phyloP scores from a whole-genome alignment of 2,329 filamentous ascomycete species.

The Fusarium sp. region DNA sequence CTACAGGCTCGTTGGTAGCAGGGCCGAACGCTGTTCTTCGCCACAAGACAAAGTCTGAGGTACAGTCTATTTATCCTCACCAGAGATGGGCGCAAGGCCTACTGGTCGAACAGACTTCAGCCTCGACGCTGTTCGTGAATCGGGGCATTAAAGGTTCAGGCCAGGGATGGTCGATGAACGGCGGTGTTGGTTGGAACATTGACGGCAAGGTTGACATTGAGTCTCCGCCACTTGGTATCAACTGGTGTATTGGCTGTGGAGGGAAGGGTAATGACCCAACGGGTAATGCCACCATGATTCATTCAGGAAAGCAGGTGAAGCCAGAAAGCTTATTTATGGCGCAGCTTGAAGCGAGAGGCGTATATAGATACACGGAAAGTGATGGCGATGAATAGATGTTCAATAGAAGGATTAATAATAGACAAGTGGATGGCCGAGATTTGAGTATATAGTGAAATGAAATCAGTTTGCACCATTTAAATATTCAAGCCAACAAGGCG shows the following conservation, averaged over 20 bases:
- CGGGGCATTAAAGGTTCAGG: constrained; percentile 31
- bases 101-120: constrained; percentile 37
- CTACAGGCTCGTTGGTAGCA: constrained; percentile 27
- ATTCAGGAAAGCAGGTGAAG: not conserved
- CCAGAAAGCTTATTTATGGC: constrained; percentile 38
- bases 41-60: constrained; percentile 25
- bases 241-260: constrained; percentile 44
- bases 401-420: too few species aligned
- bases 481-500: too few species aligned
- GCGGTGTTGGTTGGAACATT: constrained; percentile 43
- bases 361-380: not conserved
- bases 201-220: constrained; percentile 18
- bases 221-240: constrained; percentile 40
- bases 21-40: constrained; percentile 42
- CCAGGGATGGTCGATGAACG: constrained; percentile 47
- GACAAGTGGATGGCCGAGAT: too few species aligned
- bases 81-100: constrained; percentile 44
- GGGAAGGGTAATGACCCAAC: not conserved
- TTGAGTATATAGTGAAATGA: too few species aligned
- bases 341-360: constrained; percentile 20
- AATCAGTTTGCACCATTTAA: too few species aligned
- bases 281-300: constrained; percentile 33
- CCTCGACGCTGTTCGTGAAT: constrained; percentile 22
- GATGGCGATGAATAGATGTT: not conserved
- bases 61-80: constrained; percentile 44